Evolutionary conservation across 805 yeast genomes (phyloP), one percentile per base, ranked within the genome.

Genomic region (Maudiozyma barnettii): DNA sequence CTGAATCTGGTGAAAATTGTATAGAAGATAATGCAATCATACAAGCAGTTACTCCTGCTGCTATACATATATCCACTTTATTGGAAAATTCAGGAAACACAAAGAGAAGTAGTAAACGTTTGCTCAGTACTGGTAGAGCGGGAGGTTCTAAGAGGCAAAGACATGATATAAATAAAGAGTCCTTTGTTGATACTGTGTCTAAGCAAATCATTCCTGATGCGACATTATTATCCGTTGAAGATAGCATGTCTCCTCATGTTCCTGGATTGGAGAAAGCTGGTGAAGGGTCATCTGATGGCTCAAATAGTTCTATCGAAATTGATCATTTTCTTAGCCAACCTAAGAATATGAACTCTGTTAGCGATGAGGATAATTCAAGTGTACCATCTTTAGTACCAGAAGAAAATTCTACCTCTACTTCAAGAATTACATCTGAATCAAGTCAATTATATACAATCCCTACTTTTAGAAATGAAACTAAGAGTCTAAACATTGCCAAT

Each of bases 381-480:
- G 7, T 21, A 26, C 29, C 43, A 14, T 8, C 22, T 13, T 26
- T 20, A 16, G 30, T 39, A 9, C 16, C 18, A 3, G 41, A 39
- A 22, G 40, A 20, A 13, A 31, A 20, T 16, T 22, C 23, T 3
- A 19, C 29, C 10, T 26, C 48, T 12, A 35, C 47, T 19, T 47
- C 50, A 4, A 38, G 44, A 7, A 18, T 18, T 2, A 41, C 47
- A 9, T 23, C 35, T 9, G 29, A 29, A 20, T 21, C 42, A 26
- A 56, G 55, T 37, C 50, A 51, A 37, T 26, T 53, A 7, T 50
- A 50, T 16, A 54, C 61, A 49, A 70, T 75, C 57, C 80, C 79
- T 36, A 75, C 79, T 19, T 66, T 76, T 55, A 52, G 60, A 42
- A 50, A 49, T 18, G 44, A 46, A 29, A 41, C 46, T 16, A 42